Evolutionary conservation across 1,284 basidiomycete species (phyloP).

Genomic region (Ceratobasidium sp.): DNA sequence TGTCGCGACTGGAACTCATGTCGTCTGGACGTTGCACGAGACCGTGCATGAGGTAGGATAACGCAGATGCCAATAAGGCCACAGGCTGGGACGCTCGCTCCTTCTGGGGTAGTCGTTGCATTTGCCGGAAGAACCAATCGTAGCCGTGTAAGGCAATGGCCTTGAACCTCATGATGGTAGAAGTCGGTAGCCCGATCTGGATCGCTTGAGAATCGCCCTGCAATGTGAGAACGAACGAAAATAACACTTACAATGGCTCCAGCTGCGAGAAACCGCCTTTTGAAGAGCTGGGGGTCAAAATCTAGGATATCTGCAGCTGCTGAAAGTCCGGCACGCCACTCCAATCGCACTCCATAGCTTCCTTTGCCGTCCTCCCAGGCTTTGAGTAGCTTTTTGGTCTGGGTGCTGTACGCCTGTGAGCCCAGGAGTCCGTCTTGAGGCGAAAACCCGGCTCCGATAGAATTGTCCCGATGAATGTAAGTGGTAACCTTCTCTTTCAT

Average conservation of each 20-base stretch:
- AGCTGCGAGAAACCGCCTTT: not conserved
- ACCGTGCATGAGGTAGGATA: conserved; percentile 24
- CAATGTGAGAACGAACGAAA: not conserved
- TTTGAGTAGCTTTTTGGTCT: not conserved
- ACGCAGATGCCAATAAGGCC: not conserved
- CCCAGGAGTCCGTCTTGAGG: not conserved
- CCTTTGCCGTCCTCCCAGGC: not conserved
- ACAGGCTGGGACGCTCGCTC: not conserved
- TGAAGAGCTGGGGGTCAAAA: not conserved
- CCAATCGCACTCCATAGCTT: not conserved
- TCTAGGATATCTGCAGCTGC: conserved; percentile 1
- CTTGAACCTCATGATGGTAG: conserved; percentile 3
- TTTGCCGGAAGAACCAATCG: not conserved
- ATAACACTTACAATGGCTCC: conserved; percentile 25
- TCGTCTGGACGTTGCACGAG: conserved; percentile 37
- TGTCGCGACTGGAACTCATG: conserved; percentile 14
- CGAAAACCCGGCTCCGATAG: conserved; percentile 10
- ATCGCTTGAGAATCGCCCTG: not conserved
- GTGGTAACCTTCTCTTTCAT: conserved; percentile 30
- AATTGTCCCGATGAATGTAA: conserved; percentile 30
- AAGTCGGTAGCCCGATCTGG: conserved; percentile 3
- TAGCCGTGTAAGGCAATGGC: not conserved
- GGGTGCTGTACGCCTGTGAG: not conserved
- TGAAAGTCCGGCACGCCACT: conserved; percentile 7
- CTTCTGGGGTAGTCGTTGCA: not conserved